Base-by-base conservation (phyloP, 148 eudicot species). In the Polygonum aviculare region DNA sequence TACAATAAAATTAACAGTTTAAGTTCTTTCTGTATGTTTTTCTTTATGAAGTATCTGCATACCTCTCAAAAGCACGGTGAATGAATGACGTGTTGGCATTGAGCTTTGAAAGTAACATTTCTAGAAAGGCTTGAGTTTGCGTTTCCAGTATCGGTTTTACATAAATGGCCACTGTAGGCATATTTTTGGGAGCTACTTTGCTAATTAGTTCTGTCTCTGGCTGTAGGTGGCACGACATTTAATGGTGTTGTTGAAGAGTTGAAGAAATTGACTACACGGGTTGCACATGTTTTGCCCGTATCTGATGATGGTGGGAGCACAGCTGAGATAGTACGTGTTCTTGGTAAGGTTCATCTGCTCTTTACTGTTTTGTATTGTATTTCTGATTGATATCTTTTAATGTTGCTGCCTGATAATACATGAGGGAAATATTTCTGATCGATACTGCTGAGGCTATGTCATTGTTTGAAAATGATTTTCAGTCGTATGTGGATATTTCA, bases 301-400 rank as follows among this genome's bases (percentile, higher is more conserved):
- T 95, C 98, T 79, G 98, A 95, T 86, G 96, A 95, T 84, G 98
- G 97, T 40, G 98, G 98, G 79, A 95, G 98, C 81, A 95, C 98
- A 40, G 98, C 98, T 63, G 98, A 95, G 87, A 92, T 92, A 82
- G 98, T 95, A 77, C 97, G 98, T 74, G 98, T 95, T 82, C 97
- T 95, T 48, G 97, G 97, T 94, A 79, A 81, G 79, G 22, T 76
- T 6, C 54, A 59, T 47, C 44, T 49, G 15, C 41, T 47, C 47
- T 33, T 41, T n/a, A 14, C 71, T 67, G 44, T 41, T 54, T 52
- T 81, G 60, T 36, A 33, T 57, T 51, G 18, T 50, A 47, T 77
- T 21, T 35, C 35, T 1, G 35, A 19, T 36, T 60, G 2, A 7
- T 26, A 7, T 67, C 21, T 67, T 67, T 1, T 67, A 9, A 22